A percentile compares a stretch with the other conserved stretches of the same genome.
These are phyloP conservation scores for Hypoxylon fuscum DNA, from an alignment of 495 filamentous ascomycete species.

Conservation along the genomic window DNA sequence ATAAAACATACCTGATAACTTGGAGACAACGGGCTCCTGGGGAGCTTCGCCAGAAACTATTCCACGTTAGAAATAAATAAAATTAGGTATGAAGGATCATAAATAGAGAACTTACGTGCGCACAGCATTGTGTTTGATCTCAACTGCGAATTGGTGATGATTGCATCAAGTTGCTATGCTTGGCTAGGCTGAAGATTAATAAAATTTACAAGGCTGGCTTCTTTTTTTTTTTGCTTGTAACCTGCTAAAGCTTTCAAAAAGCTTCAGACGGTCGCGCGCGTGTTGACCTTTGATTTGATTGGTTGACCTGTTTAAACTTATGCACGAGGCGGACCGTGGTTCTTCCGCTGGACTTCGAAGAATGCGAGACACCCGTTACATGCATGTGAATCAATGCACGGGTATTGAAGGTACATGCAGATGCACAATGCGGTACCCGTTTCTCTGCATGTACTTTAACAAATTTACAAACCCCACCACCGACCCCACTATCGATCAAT, in stretches of 20 bases:
- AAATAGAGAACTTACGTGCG: slow-evolving; percentile 32
- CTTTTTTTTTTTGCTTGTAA: too few relatives aligned
- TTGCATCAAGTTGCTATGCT: slow-evolving; percentile 14
- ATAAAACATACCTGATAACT: slow-evolving; percentile 82
- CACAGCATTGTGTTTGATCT: slow-evolving; percentile 39
- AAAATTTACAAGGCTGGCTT: slow-evolving; percentile 27
- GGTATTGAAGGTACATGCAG: neutral
- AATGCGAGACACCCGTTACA: neutral
- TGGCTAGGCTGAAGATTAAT: slow-evolving; percentile 14
- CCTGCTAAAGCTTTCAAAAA: slow-evolving; percentile 26
- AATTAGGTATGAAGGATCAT: neutral
- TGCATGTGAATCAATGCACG: slow-evolving; percentile 2
- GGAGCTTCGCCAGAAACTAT: slow-evolving; percentile 97
- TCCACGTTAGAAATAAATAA: slow-evolving; percentile 16
- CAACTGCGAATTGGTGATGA: neutral
- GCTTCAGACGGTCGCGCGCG: slow-evolving; percentile 18
- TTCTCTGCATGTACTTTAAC: too few relatives aligned
- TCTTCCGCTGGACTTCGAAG: slow-evolving; percentile 1
- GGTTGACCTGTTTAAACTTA: neutral
- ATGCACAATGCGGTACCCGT: too few relatives aligned
- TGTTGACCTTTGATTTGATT: slow-evolving; percentile 36
- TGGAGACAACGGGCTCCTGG: slow-evolving; percentile 91
- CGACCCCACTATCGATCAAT: neutral
- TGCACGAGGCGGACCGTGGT: neutral
- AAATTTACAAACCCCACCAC: neutral